Percentiles rank a stretch among this genome's conserved stretches.
Conservation (phyloP, 129 eudicot genomes). For the Flaveria bidentis region DNA sequence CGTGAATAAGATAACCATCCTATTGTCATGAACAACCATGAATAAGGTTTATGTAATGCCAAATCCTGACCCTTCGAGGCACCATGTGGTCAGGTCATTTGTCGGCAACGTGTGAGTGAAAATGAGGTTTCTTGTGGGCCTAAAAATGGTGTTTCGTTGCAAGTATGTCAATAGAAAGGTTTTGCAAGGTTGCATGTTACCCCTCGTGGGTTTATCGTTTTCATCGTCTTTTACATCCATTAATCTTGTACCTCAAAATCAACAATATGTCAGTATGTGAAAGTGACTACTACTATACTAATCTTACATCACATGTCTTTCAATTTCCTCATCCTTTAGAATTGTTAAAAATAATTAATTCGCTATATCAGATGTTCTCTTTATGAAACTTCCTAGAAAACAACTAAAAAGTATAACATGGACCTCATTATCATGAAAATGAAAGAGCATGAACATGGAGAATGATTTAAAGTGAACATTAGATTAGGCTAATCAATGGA, state of each 20-base stretch:
- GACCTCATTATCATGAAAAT: slow-evolving; percentile 14
- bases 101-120: slow-evolving; percentile 47
- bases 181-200: slow-evolving; percentile 66
- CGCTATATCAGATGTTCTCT: not conserved
- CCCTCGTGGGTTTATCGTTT: slow-evolving; percentile 68
- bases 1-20: slow-evolving; percentile 17
- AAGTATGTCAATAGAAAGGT: slow-evolving; percentile 30
- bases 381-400: not conserved
- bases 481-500: slow-evolving; percentile 22
- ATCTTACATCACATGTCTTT: slow-evolving; percentile 28
- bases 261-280: slow-evolving; percentile 44
- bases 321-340: slow-evolving; percentile 7
- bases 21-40: slow-evolving; percentile 30
- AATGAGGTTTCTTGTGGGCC: slow-evolving; percentile 44
- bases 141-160: slow-evolving; percentile 33
- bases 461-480: slow-evolving; percentile 18
- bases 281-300: slow-evolving; percentile 43
- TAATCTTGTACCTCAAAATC: slow-evolving; percentile 42
- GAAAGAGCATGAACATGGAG: slow-evolving; percentile 21
- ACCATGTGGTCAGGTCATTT: slow-evolving; percentile 66
- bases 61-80: slow-evolving; percentile 36
- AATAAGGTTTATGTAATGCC: slow-evolving; percentile 26
- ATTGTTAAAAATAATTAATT: no score
- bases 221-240: slow-evolving; percentile 42
- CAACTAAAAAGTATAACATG: slow-evolving; percentile 17